Base-by-base conservation (phyloP, 768 basidiomycete genomes). In the Auricularia auricula-judae region DNA sequence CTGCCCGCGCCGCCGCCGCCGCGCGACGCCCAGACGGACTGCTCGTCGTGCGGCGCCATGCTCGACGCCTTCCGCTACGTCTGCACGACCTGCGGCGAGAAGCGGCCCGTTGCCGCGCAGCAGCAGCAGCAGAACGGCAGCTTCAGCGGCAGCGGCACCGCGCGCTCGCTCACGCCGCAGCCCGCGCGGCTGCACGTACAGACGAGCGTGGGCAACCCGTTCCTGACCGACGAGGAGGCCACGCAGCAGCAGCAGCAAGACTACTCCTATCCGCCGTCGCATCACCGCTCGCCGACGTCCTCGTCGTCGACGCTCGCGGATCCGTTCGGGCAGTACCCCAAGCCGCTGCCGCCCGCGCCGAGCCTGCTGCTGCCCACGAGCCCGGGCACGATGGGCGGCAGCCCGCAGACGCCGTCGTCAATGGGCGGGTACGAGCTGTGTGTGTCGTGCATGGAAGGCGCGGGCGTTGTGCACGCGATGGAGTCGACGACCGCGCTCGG, bases 1-100 rank as follows among this genome's bases (percentile, higher is more conserved):
- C 77, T 78, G 1, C 76, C 80, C 3, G 70, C 76, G 23, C 56
- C 33, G 77, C 76, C 1, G 82, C 87, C 44, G 23, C 83, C 87
- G 8, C 78, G 81, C 3, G 82, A 83, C 33, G 79, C 81, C 58
- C 81, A 90, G 18, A 92, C 93, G 1, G 83, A 85, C 61, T 98
- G 95, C 74, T 93, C 92, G 0, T 83, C 84, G 58, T 98, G 95
- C 69, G 88, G 88, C 14, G 73, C 80, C 0, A 70, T 85, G 4
- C 77, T 98, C 21, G 88, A 92, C 62, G 81, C 84, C n/a, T 85
- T 96, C 72, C 86, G 91, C 58, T 97, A 98, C 73, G 87, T 95
- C 14, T 98, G 95, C 71, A 81, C 87, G 3, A 88, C 86, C 29
- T 96, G 94, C 69, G 93, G 92, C 8, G 89, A 91, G 74, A 91